Evolutionary conservation across 179 eudicot species (phyloP).

Genomic region (Pouteria campechiana): DNA sequence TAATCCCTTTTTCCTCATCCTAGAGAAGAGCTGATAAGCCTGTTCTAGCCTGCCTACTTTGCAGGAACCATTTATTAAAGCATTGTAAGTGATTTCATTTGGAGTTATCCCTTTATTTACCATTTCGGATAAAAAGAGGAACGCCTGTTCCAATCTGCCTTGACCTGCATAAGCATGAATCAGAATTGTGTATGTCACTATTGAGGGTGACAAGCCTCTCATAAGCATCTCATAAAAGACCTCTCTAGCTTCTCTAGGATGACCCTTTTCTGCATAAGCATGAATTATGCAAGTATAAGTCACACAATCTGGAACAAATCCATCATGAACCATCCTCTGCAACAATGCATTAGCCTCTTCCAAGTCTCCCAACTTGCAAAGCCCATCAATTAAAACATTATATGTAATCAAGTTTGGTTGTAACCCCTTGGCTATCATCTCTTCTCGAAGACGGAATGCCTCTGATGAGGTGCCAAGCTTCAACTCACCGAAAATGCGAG

Average conservation of each 20-base stretch:
- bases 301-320: conserved; percentile 33
- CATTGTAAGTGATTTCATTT: conserved; percentile 52
- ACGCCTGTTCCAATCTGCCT: conserved; percentile 32
- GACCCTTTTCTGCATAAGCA: conserved; percentile 25
- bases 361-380: conserved; percentile 30
- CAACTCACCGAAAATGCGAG: conserved; percentile 26
- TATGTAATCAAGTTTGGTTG: conserved; percentile 30
- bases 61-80: conserved; percentile 45
- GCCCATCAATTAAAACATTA: conserved; percentile 36
- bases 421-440: conserved; percentile 27
- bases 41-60: conserved; percentile 28
- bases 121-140: conserved; percentile 37
- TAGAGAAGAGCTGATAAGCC: conserved; percentile 27
- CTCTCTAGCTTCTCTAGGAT: conserved; percentile 34
- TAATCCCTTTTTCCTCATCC: conserved; percentile 30
- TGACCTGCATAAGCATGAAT: conserved; percentile 32
- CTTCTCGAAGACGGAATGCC: conserved; percentile 31
- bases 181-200: conserved; percentile 42
- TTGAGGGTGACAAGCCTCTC: conserved; percentile 29
- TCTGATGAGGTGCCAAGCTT: conserved; percentile 22
- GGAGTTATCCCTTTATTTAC: conserved; percentile 26
- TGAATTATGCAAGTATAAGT: conserved; percentile 46
- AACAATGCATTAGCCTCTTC: conserved; percentile 28
- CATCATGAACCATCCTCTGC: conserved; percentile 26
- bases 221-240: conserved; percentile 28